Evolutionary conservation across 768 basidiomycete genomes (phyloP).

Genomic region (Podaxis pistillaris): DNA sequence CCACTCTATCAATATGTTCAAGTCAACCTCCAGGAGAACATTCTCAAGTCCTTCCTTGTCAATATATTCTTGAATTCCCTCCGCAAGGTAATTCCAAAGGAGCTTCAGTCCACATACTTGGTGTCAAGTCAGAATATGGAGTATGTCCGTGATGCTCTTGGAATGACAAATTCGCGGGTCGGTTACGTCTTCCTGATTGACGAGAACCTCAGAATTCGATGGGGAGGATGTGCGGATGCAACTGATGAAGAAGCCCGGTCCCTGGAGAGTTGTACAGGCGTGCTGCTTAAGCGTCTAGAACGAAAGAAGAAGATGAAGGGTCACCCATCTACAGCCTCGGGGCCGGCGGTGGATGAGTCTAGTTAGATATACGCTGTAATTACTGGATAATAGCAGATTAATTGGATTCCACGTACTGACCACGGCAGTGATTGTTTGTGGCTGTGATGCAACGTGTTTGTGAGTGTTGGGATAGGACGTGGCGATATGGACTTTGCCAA

Average conservation of each 20-base stretch:
- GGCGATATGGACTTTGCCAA: conserved; percentile 21
- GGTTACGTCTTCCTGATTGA: conserved; percentile 94
- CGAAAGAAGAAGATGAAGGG: conserved; percentile 4
- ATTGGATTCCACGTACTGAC: conserved; percentile 4
- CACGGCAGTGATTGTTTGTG: conserved; percentile 14
- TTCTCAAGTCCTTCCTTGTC: conserved; percentile 88
- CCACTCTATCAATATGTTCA: conserved; percentile 73
- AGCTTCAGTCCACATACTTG: conserved; percentile 70
- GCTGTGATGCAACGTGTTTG: conserved; percentile 29
- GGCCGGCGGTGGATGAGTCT: background rate
- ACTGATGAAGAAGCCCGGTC: conserved; percentile 67
- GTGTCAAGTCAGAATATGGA: conserved; percentile 84
- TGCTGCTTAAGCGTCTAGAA: conserved; percentile 61
- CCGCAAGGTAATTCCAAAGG: conserved; percentile 59
- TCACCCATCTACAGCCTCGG: conserved; percentile 4
- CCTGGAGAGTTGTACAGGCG: conserved; percentile 66
- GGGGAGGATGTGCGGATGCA: conserved; percentile 91
- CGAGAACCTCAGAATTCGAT: conserved; percentile 78
- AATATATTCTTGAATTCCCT: conserved; percentile 79
- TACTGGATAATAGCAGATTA: background rate
- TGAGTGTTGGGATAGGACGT: conserved; percentile 27
- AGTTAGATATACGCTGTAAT: background rate
- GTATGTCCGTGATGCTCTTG: conserved; percentile 79
- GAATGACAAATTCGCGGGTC: conserved; percentile 85
- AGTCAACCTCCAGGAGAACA: conserved; percentile 94